phyloP scores from a whole-genome alignment of 257 asterid species.

The Lycium ferocissimum region DNA sequence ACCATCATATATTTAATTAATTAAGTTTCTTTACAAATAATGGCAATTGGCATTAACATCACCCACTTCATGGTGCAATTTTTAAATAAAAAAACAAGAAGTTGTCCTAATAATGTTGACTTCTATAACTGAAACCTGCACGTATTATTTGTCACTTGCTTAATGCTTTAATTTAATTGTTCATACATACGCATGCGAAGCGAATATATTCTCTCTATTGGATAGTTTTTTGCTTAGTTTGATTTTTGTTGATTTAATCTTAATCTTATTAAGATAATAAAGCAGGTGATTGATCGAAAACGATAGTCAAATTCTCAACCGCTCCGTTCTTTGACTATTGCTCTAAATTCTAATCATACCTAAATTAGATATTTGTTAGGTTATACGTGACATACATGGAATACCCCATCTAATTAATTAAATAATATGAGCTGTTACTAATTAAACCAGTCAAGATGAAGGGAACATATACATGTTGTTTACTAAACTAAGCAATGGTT shows the following conservation, averaged over 20 bases:
- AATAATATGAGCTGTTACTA: neutral
- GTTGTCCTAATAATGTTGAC: neutral
- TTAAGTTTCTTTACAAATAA: neutral
- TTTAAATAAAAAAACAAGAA: neutral
- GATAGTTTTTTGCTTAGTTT: neutral
- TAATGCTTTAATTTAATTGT: neutral
- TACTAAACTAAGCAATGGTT: too few relatives aligned
- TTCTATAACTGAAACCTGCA: neutral
- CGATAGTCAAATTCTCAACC: slow-evolving; percentile 62
- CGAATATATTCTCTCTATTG: neutral
- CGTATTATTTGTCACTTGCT: neutral
- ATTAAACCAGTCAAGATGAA: neutral
- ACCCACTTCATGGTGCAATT: neutral
- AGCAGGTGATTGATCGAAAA: slow-evolving; percentile 58
- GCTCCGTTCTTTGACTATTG: slow-evolving; percentile 42
- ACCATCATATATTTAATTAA: neutral
- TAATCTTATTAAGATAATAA: neutral
- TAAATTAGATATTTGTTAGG: slow-evolving; percentile 43
- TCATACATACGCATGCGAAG: neutral
- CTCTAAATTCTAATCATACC: slow-evolving; percentile 36
- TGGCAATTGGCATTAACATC: slow-evolving; percentile 7
- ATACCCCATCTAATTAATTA: slow-evolving; percentile 14
- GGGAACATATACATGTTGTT: neutral
- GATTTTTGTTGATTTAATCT: neutral
- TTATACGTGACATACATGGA: slow-evolving; percentile 36